Base-by-base conservation (phyloP, 306 rosid species). In the Quillaja saponaria region DNA sequence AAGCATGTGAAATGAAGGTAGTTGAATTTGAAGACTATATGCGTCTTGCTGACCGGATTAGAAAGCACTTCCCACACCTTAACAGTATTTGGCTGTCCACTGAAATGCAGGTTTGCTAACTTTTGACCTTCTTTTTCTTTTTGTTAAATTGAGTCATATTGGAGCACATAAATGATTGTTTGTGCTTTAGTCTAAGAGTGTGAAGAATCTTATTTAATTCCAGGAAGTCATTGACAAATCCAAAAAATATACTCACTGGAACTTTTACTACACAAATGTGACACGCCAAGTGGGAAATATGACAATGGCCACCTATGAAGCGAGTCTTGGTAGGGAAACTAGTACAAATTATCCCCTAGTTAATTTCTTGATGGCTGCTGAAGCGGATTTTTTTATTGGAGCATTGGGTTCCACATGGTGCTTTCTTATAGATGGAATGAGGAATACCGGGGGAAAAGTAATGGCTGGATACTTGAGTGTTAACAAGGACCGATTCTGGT, bases 351-450 rank as follows among this genome's bases (percentile, higher is more conserved):
- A 92, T 68, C 95, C 99, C 17, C 71, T 92, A 12, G 95, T 84
- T 20, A 92, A 92, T 74, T 89, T 92, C 89, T 83, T 92, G 84
- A 86, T 92, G 95, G 99, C 96, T 19, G 66, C 81, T 3, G 95
- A 86, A 17, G 87, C 99, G 5, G 96, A 92, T 69, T 89, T 84
- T 52, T 89, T 82, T 39, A 67, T 86, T 60, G 99, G 99, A 64
- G 95, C 88, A 25, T 50, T 92, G 87, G 99, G 99, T 33, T 92
- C 99, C 12, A 81, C 94, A 13, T 92, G 99, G 99, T 92, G 91
- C 38, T 89, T 53, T 38, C 95, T 92, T 8, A 84, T 86, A 47
- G 99, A 92, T 72, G 99, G 96, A 59, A 92, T 92, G 99, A 89
- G 96, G 73, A 92, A 84, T 35, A 89, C 99, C 0, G 99, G 94